Evolutionary conservation across 2,329 filamentous ascomycete genomes (phyloP).

Genomic region (Hymenoscyphus occultus): DNA sequence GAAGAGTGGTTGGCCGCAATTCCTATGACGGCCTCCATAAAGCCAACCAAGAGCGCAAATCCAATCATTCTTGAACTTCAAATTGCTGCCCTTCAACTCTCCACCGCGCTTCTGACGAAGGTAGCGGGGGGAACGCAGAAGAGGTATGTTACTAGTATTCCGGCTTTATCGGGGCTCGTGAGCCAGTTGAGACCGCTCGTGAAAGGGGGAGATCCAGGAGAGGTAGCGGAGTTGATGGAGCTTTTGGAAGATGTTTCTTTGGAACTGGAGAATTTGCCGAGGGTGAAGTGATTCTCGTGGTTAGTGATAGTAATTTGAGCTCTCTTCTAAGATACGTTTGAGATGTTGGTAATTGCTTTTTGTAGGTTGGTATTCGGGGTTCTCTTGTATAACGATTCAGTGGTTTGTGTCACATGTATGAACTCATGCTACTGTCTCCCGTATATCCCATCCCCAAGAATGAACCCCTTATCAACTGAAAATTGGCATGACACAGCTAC

Average conservation of each 20-base stretch:
- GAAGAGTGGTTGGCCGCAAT: conserved; percentile 59
- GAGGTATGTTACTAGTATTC: conserved; percentile 51
- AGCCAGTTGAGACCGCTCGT: conserved; percentile 39
- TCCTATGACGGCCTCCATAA: conserved; percentile 45
- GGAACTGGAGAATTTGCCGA: conserved; percentile 23
- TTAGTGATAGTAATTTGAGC: not conserved
- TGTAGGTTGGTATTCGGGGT: too few species aligned
- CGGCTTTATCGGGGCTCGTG: conserved; percentile 49
- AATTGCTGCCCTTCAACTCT: conserved; percentile 54
- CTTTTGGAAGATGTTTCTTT: conserved; percentile 46
- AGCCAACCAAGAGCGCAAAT: conserved; percentile 13
- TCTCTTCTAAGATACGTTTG: too few species aligned
- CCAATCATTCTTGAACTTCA: conserved; percentile 44
- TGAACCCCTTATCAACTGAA: too few species aligned
- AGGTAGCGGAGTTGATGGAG: conserved; percentile 39
- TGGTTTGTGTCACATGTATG: too few species aligned
- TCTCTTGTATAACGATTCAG: too few species aligned
- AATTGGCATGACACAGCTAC: too few species aligned
- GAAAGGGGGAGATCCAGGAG: conserved; percentile 27
- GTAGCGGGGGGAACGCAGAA: conserved; percentile 46
- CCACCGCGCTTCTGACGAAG: conserved; percentile 48
- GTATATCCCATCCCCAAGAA: too few species aligned
- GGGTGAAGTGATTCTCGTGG: not conserved
- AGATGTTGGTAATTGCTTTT: too few species aligned
- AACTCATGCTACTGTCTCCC: too few species aligned